Evolutionary conservation across 1,284 basidiomycete species (phyloP), one percentile per base, ranked within the genome.

Genomic region (Apiotrichum gamsii): DNA sequence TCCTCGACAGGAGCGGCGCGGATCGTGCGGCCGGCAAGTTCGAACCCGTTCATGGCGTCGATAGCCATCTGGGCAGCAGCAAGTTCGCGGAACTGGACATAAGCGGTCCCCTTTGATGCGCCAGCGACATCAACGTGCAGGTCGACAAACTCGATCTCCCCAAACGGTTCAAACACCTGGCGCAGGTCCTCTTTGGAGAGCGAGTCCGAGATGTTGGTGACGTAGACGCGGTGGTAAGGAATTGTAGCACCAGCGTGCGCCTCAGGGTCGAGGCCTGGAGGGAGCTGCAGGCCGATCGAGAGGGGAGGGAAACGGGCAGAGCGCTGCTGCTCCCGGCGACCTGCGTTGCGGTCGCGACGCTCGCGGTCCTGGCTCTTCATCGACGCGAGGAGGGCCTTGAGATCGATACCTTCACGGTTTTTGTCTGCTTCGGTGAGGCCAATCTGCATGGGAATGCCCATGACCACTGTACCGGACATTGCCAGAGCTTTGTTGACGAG

Each of bases 81-180:
- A 15, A 82, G 76, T 40, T 87, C 80, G 64, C 89, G 88, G 72
- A 90, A 95, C 83, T 98, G 95, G 35, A 99, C 87, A 69, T 98
- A 99, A 23, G 90, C 91, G 69, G 95, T 97, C 31, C 95, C 95
- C 73, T 97, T 97, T 74, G 35, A 35, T 25, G 34, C 24, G 61
- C 68, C 61, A 29, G 62, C 58, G 32, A 59, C 49, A 72, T 96
- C 91, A 64, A 85, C 82, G 72, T 97, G 94, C 64, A 98, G 80
- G 77, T 99, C 94, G 66, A 98, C 93, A 75, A 94, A 94, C 72
- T 94, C 93, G 59, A 99, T 80, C 72, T 90, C 87, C 60, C 94
- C 94, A 70, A 98, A 99, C 4, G 94, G 91, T 69, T 94, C 90
- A 72, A 99, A 99, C 58, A 98, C 94, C 78, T 95, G 87, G 72